Conservation (phyloP, 805 yeast genomes). For the Barnettozyma populi region DNA sequence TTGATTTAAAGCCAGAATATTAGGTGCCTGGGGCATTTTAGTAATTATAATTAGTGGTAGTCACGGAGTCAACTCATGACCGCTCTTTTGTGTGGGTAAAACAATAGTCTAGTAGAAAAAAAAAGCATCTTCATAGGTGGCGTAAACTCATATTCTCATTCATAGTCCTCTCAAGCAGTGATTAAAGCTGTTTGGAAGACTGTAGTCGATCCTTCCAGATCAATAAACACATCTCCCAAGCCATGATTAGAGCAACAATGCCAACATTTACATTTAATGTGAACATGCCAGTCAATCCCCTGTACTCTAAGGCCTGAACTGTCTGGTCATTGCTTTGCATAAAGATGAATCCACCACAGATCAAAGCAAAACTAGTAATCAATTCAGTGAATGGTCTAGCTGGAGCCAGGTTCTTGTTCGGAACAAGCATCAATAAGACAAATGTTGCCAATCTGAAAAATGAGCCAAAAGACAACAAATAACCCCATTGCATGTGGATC, state of each 20-base stretch:
- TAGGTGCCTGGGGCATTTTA: background rate
- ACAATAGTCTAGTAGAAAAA: background rate
- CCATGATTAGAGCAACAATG: slow-evolving; percentile 69
- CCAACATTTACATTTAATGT: slow-evolving; percentile 86
- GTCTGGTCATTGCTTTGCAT: slow-evolving; percentile 90
- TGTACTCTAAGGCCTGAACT: slow-evolving; percentile 71
- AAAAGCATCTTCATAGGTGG: background rate
- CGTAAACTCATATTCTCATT: background rate
- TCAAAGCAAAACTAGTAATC: slow-evolving; percentile 67
- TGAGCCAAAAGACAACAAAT: slow-evolving; percentile 75
- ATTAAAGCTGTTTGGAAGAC: slow-evolving; percentile 20
- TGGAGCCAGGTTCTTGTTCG: slow-evolving; percentile 38
- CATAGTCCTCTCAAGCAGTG: background rate
- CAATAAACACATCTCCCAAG: slow-evolving; percentile 75
- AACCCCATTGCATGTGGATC: slow-evolving; percentile 93
- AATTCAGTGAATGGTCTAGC: slow-evolving; percentile 84
- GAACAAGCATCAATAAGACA: slow-evolving; percentile 43
- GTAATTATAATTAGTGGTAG: background rate
- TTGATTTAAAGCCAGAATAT: background rate
- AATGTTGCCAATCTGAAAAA: slow-evolving; percentile 67
- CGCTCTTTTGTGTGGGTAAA: background rate
- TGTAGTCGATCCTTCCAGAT: slow-evolving; percentile 51
- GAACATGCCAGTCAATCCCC: slow-evolving; percentile 86
- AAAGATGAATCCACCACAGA: slow-evolving; percentile 87
- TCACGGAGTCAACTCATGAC: background rate